Conservation (phyloP, 108 stramenopile genomes). For the Aurantiochytrium sp. region DNA sequence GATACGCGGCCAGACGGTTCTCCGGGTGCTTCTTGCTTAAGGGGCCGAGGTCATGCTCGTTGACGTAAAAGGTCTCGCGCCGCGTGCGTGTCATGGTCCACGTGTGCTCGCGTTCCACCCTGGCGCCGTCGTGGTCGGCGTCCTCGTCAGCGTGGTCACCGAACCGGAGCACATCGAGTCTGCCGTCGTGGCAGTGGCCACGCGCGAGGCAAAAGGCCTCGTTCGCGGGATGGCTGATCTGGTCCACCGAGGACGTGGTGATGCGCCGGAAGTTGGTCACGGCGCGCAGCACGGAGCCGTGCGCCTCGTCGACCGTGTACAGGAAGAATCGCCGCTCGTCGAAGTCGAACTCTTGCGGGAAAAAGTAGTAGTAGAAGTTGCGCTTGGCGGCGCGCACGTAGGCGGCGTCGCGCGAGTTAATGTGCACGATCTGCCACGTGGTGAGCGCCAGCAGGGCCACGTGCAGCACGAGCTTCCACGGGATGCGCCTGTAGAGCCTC, state of each 20-base stretch:
- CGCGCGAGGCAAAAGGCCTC: background rate
- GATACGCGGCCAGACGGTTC: background rate
- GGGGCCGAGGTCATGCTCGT: background rate
- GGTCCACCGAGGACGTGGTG: conserved; percentile 4
- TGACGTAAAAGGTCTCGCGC: background rate
- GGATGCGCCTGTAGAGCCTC: background rate
- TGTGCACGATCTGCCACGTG: conserved; percentile 2
- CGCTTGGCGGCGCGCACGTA: conserved; percentile 6
- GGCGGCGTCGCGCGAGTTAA: background rate
- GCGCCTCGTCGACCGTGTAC: background rate
- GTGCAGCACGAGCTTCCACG: background rate
- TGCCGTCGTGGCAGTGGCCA: background rate
- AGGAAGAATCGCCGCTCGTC: background rate
- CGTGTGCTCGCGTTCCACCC: no score
- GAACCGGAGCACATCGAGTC: background rate
- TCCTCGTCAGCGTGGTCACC: background rate
- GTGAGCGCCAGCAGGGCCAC: background rate
- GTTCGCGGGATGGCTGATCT: background rate
- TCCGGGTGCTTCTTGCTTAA: background rate
- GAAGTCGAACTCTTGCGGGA: background rate
- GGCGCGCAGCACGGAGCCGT: background rate
- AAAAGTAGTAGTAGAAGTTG: conserved; percentile 24
- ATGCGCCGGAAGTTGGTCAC: background rate
- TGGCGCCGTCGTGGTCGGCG: no score
- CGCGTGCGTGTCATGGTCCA: background rate